phyloP scores from a whole-genome alignment of 306 rosid genomes.

The Hylodesmum podocarpum region DNA sequence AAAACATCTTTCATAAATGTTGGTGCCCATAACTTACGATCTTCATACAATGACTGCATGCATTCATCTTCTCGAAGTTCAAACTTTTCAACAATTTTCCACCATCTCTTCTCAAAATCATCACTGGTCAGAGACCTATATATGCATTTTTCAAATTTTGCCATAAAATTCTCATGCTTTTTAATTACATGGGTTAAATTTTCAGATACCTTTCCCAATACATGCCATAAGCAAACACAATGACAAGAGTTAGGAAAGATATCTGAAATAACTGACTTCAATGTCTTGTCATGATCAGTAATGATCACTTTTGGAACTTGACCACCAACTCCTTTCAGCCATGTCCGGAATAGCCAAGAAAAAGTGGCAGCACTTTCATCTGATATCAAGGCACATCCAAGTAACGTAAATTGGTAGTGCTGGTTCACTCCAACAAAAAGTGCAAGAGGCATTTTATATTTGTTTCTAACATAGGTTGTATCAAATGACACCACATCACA shows the following conservation, averaged over 20 bases:
- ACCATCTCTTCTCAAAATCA: conserved; percentile 93
- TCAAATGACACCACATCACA: conserved; percentile 88
- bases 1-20: conserved; percentile 71
- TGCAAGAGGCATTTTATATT: conserved; percentile 93
- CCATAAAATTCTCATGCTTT: conserved; percentile 73
- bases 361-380: conserved; percentile 74
- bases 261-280: conserved; percentile 71
- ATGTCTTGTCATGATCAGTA: conserved; percentile 75
- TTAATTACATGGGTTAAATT: conserved; percentile 74
- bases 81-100: conserved; percentile 67
- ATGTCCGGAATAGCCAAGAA: conserved; percentile 76
- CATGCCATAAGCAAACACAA: conserved; percentile 79
- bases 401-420: conserved; percentile 87
- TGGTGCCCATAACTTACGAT: conserved; percentile 83
- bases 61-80: conserved; percentile 84
- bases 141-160: conserved; percentile 83
- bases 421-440: conserved; percentile 96
- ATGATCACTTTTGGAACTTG: conserved; percentile 84
- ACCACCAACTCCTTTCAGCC: conserved; percentile 94
- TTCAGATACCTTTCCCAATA: conserved; percentile 85
- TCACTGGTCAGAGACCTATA: conserved; percentile 76
- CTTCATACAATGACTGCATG: conserved; percentile 74
- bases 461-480: conserved; percentile 79
- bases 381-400: conserved; percentile 93
- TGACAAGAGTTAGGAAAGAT: conserved; percentile 70